Percentiles rank a stretch among this genome's conserved stretches.
Conservation (phyloP, 495 filamentous ascomycete genomes). For the Tuber calosporum region DNA sequence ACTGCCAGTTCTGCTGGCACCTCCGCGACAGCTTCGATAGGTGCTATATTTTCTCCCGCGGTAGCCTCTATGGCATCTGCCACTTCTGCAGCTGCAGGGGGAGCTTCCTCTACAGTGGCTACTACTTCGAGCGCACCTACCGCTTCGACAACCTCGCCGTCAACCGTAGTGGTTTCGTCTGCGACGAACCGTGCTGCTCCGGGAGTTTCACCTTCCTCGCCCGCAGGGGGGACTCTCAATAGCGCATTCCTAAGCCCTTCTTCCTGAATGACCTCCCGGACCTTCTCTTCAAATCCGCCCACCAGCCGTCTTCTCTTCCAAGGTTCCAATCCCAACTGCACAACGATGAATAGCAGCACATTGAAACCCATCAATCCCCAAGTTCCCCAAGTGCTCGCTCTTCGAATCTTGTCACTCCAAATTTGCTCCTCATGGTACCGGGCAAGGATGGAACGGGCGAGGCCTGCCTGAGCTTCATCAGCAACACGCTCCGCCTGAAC, state of each 20-base stretch:
- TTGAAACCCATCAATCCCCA: constrained; percentile 98
- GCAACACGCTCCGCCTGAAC: constrained; percentile 67
- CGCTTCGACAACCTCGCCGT: constrained; percentile 49
- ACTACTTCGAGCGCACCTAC: constrained; percentile 48
- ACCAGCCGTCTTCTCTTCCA: constrained; percentile 78
- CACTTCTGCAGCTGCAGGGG: constrained; percentile 6
- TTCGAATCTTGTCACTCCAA: constrained; percentile 93
- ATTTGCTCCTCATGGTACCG: constrained; percentile 99
- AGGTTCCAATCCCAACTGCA: constrained; percentile 90
- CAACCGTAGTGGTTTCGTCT: constrained; percentile 28
- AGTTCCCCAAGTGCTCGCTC: constrained; percentile 96
- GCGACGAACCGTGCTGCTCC: constrained; percentile 10
- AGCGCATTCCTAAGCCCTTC: constrained; percentile 35
- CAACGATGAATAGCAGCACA: constrained; percentile 75
- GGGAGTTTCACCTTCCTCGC: background rate
- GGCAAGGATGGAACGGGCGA: constrained; percentile 72
- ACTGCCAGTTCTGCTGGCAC: background rate
- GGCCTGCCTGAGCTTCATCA: constrained; percentile 62
- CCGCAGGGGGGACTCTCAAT: constrained; percentile 10
- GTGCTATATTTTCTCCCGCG: background rate
- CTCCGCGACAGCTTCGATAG: constrained; percentile 1
- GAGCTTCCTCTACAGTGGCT: background rate
- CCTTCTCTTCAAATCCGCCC: constrained; percentile 67
- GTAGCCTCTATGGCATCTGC: constrained; percentile 14
- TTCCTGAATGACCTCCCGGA: constrained; percentile 72